These are phyloP conservation scores for Diaporthe citriasiana DNA, from an alignment of 2,329 filamentous ascomycete genomes.

Conservation along the genomic window DNA sequence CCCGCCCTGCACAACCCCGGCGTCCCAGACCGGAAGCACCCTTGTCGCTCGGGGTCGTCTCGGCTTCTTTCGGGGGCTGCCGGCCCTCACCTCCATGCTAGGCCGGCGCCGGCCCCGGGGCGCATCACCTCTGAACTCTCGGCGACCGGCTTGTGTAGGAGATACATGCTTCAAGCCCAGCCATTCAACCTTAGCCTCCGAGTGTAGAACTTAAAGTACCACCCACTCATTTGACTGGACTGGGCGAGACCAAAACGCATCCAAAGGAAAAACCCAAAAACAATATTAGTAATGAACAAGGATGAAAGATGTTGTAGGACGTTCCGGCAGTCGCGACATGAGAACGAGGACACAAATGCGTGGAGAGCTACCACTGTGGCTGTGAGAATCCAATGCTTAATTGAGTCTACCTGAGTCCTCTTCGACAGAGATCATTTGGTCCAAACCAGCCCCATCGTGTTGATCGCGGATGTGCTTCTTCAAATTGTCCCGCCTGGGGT, in stretches of 20 bases:
- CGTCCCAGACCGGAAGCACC: neutral
- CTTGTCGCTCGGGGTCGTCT: neutral
- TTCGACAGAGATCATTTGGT: neutral
- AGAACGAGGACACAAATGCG: neutral
- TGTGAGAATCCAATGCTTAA: neutral
- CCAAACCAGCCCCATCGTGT: neutral
- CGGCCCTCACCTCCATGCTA: neutral
- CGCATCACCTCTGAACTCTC: neutral
- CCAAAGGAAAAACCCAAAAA: neutral
- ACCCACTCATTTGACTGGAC: neutral
- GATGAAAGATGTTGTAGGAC: neutral
- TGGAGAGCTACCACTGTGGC: neutral
- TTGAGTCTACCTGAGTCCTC: neutral
- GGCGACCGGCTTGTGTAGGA: neutral
- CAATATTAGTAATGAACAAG: neutral
- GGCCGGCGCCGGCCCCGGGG: slow-evolving; percentile 1
- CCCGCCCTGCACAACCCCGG: neutral
- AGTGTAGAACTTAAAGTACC: no score
- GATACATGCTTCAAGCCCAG: neutral
- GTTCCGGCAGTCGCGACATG: neutral
- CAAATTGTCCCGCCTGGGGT: neutral
- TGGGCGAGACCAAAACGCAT: neutral
- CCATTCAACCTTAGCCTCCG: neutral
- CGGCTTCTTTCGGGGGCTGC: neutral
- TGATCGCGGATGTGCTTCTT: neutral